Evolutionary conservation across 768 basidiomycete species (phyloP), one percentile per base, ranked within the genome.

Genomic region (Boletus eberwhitei): DNA sequence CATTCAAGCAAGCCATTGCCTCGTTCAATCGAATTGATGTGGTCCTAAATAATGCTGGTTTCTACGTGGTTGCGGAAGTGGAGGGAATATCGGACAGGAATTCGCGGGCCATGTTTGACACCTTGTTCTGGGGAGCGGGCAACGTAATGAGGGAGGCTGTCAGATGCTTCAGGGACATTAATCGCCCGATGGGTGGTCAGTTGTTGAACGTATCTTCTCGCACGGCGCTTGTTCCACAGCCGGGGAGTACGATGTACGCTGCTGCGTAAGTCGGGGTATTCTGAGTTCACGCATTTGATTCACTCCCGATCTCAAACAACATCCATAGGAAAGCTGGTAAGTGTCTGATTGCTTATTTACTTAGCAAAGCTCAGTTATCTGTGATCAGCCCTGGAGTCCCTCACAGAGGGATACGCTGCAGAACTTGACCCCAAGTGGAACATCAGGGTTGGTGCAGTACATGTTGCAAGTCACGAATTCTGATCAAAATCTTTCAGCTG

Each of bases 31-130:
- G 75, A 22, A 54, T 79, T 11, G 79, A 79, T 51, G 72, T 79
- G 37, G 78, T 80, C 13, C 66, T 75, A 50, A 78, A 74, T 52
- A 81, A 80, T 48, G 77, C 78, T 48, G 68, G 61, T 45, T 71
- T 64, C 53, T 66, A 48, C 2, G 60, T 70, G 4, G 50, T 73
- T 19, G 69, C 60, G 3, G 77, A 95, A 88, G 72, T 93, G 87
- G 32, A 96, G 75, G 16, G 87, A 85, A 65, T 93, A 85, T 2
- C 93, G 90, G 53, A 95, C 87, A 50, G 91, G 80, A 52, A 91
- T 73, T 40, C 91, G 79, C n/a, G 93, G 90, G 60, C 58, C 29
- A 52, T 72, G 63, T 77, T 79, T 53, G 77, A 77, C 39, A 65
- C 67, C 54, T 58, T 70, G 48, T 66, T 67, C 49, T 73, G 71